Base-by-base conservation (phyloP, 306 rosid genomes). In the Prunus mongolica region DNA sequence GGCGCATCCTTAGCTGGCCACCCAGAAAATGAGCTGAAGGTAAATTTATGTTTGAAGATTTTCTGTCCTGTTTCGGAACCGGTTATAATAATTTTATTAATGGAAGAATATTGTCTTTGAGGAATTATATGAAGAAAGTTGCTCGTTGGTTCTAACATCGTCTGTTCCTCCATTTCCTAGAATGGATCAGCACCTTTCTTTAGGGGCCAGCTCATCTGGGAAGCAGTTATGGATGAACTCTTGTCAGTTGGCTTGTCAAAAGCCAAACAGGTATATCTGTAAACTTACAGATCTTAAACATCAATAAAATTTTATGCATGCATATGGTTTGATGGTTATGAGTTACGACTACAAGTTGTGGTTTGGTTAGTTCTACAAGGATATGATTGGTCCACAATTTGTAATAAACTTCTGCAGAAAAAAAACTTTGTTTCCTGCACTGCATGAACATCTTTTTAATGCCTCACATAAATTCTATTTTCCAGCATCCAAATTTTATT, bases 121-220 rank as follows among this genome's bases (percentile, higher is more conserved):
- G 61, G 58, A 54, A 58, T 50, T 65, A 62, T 27, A 41, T 62
- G 65, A 55, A 52, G 65, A 52, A 64, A 72, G n/a, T 16, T 67
- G 12, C 54, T 22, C 58, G 19, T 14, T 44, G 2, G 24, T 56
- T 72, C 65, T 71, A 32, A 16, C 24, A 10, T 46, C 76, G 58
- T 71, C 11, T 50, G 27, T 54, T 76, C 11, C 79, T 76, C 46
- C 72, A 46, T 78, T 69, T 67, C 20, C 46, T 80, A 88, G 93
- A 79, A 79, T 77, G 93, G 88, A 75, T 71, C 78, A 25, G 57
- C 58, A 65, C 86, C 88, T 82, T 84, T 87, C 80, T 96, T 96
- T 84, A 89, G 99, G 88, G 99, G 99, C 72, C 96, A 96, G 85
- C 84, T 88, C 83, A 91, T 92, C 68, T 96, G 99, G 97, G 93